phyloP scores from a whole-genome alignment of 2,329 filamentous ascomycete genomes.

The Oidium heveae region DNA sequence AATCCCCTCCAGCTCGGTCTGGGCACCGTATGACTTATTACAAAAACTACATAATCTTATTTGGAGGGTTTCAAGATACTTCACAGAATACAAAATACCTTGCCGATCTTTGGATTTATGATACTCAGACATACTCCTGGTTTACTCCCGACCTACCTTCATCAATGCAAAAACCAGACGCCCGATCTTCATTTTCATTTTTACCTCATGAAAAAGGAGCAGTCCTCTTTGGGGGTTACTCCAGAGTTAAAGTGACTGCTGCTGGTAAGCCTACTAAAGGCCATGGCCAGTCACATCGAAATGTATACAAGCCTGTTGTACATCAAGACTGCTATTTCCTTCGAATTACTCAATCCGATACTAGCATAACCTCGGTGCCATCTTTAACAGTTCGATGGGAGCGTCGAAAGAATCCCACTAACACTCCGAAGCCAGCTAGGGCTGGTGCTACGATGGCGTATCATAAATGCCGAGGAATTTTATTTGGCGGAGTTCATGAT shows the following conservation, averaged over 20 bases:
- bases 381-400: slow-evolving; percentile 71
- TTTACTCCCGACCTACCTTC: slow-evolving; percentile 48
- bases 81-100: slow-evolving; percentile 87
- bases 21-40: slow-evolving; percentile 91
- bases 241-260: slow-evolving; percentile 53
- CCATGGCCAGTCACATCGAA: slow-evolving; percentile 31
- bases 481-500: slow-evolving; percentile 87
- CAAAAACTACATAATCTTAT: slow-evolving; percentile 90
- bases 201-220: slow-evolving; percentile 77
- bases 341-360: slow-evolving; percentile 45
- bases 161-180: slow-evolving; percentile 67
- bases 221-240: slow-evolving; percentile 82
- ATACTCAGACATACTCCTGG: slow-evolving; percentile 73
- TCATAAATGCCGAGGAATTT: slow-evolving; percentile 77
- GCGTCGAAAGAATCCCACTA: slow-evolving; percentile 72
- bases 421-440: slow-evolving; percentile 57
- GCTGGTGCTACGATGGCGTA: slow-evolving; percentile 84
- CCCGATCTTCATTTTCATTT: slow-evolving; percentile 75
- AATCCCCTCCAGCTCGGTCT: slow-evolving; percentile 59
- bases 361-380: slow-evolving; percentile 38
- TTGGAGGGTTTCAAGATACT: slow-evolving; percentile 93
- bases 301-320: slow-evolving; percentile 61
- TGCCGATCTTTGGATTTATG: slow-evolving; percentile 85
- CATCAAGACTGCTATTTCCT: slow-evolving; percentile 93
- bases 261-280: slow-evolving; percentile 33